A percentile compares a stretch with the other conserved stretches of the same genome.
These are phyloP conservation scores for Coniochaeta ligniaria DNA, from an alignment of 2,329 filamentous ascomycete species.

Conservation along the genomic window DNA sequence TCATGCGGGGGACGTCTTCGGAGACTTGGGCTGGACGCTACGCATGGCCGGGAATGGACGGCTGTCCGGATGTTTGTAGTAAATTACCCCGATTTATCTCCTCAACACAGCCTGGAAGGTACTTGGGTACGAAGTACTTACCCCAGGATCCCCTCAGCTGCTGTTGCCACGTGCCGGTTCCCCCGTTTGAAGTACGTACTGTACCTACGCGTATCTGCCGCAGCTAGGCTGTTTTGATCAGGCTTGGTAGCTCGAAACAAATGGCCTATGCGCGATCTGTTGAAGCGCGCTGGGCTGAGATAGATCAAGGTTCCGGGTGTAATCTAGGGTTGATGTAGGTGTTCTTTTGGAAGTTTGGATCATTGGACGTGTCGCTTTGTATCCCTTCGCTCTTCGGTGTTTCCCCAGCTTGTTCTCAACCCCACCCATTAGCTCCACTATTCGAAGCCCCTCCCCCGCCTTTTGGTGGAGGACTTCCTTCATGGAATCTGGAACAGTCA, in stretches of 20 bases:
- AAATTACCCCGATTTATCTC: constrained; percentile 1
- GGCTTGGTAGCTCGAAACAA: background rate
- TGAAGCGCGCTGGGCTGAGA: background rate
- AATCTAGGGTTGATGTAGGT: background rate
- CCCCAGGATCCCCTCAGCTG: background rate
- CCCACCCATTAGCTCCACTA: background rate
- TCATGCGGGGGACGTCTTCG: background rate
- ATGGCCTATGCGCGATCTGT: background rate
- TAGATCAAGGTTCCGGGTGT: background rate
- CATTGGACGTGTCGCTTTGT: background rate
- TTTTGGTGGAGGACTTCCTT: background rate
- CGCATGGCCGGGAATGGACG: background rate
- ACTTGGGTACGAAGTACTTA: background rate
- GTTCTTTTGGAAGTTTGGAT: background rate
- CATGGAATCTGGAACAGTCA: background rate
- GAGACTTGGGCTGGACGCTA: background rate
- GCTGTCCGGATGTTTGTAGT: background rate
- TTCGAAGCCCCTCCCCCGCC: background rate
- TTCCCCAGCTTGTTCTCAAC: background rate
- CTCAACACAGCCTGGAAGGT: background rate
- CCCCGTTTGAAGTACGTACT: too few relatives aligned
- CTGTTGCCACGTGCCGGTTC: background rate
- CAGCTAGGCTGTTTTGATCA: background rate
- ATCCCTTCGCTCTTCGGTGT: background rate
- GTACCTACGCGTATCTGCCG: background rate